A percentile compares a stretch with the other conserved stretches of the same genome.
These are phyloP conservation scores for Aspergillus ruber DNA, from an alignment of 2,329 filamentous ascomycete genomes.

Conservation along the genomic window DNA sequence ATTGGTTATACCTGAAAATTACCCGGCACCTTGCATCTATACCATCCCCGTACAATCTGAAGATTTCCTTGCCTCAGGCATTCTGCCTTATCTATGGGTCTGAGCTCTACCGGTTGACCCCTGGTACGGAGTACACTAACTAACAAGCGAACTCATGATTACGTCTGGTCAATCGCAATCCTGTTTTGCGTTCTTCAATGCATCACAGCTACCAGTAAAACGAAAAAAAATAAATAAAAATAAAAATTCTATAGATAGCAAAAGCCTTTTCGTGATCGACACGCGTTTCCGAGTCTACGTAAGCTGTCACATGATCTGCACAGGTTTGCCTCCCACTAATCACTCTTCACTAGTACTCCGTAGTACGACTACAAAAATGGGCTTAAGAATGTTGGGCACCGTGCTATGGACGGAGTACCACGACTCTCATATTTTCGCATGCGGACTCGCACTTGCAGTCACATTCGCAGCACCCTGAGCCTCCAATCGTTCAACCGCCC, in stretches of 20 bases:
- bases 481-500: not conserved
- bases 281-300: constrained; percentile 1
- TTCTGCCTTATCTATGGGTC: not conserved
- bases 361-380: no score
- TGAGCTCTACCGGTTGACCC: not conserved
- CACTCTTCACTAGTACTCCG: not conserved
- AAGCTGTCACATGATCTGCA: not conserved
- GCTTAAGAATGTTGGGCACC: not conserved
- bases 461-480: no score
- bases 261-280: not conserved
- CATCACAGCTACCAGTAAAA: not conserved
- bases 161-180: not conserved
- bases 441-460: no score
- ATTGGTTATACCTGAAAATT: no score
- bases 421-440: not conserved
- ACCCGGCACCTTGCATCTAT: not conserved
- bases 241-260: not conserved
- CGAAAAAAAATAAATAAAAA: not conserved
- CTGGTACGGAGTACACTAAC: no score
- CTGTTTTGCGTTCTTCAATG: not conserved
- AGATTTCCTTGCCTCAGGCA: not conserved
- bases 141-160: not conserved
- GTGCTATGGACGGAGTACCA: not conserved
- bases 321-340: not conserved
- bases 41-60: not conserved